phyloP scores from a whole-genome alignment of 2,329 filamentous ascomycete species.

The Chaetomium sp. region DNA sequence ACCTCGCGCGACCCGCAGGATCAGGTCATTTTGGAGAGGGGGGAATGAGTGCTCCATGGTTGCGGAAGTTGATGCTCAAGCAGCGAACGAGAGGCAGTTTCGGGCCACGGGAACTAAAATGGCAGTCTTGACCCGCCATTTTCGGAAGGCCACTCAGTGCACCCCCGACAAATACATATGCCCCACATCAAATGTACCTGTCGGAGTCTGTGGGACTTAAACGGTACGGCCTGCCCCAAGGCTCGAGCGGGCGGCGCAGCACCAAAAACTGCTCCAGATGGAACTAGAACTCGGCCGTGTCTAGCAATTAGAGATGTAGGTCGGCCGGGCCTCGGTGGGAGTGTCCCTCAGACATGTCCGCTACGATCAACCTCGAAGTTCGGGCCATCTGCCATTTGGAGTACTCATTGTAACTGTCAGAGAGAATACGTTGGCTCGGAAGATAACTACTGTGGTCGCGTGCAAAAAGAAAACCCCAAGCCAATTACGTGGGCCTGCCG shows the following conservation, averaged over 20 bases:
- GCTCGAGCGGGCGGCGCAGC: neutral
- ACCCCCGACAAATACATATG: too few species aligned
- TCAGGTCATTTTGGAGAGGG: slow-evolving; percentile 84
- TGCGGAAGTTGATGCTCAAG: slow-evolving; percentile 13
- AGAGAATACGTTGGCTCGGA: too few species aligned
- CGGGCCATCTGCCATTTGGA: too few species aligned
- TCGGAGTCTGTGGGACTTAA: neutral
- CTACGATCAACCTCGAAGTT: too few species aligned
- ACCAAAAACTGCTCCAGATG: neutral
- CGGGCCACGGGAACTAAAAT: neutral
- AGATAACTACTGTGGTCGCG: too few species aligned
- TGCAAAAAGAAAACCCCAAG: too few species aligned
- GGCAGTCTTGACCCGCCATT: neutral
- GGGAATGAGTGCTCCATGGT: slow-evolving; percentile 66
- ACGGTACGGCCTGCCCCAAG: neutral
- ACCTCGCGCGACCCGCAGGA: slow-evolving; percentile 88
- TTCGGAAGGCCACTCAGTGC: neutral
- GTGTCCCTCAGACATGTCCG: too few species aligned
- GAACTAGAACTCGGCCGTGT: neutral
- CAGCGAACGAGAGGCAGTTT: neutral
- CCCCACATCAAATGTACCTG: neutral
- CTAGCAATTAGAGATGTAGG: neutral
- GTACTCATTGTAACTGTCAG: too few species aligned
- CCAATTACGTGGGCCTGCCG: too few species aligned
- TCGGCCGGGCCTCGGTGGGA: too few species aligned